A percentile compares a stretch with the other conserved stretches of the same genome.
Conservation (phyloP, 2,329 filamentous ascomycete genomes). For the Pleoardoris graminearum region DNA sequence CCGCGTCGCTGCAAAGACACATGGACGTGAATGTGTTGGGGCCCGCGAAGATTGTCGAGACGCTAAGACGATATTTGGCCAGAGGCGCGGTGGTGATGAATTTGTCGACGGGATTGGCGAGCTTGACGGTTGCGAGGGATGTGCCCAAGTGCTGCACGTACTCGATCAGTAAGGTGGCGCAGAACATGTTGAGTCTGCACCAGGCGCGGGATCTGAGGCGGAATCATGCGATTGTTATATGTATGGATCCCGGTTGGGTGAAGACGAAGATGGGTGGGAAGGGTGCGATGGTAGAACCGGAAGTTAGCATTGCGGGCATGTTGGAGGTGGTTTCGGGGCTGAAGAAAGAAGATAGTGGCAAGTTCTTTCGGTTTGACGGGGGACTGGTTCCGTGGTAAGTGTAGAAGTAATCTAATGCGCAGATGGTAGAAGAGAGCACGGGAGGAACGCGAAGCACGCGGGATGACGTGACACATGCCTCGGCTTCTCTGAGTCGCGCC, state of each 20-base stretch:
- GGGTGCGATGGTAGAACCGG: slow-evolving; percentile 44
- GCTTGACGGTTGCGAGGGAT: slow-evolving; percentile 34
- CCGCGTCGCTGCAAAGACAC: slow-evolving; percentile 44
- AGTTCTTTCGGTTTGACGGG: slow-evolving; percentile 44
- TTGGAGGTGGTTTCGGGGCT: slow-evolving; percentile 40
- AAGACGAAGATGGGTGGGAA: slow-evolving; percentile 51
- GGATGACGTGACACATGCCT: slow-evolving; percentile 28
- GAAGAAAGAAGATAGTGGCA: slow-evolving; percentile 42
- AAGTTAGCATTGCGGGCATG: slow-evolving; percentile 47
- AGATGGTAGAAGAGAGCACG: neutral
- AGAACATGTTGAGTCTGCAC: slow-evolving; percentile 51
- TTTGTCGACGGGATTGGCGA: slow-evolving; percentile 40
- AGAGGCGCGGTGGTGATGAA: slow-evolving; percentile 41
- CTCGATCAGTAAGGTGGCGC: slow-evolving; percentile 49
- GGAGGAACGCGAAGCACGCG: slow-evolving; percentile 11
- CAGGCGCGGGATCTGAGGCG: slow-evolving; percentile 46
- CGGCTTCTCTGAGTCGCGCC: slow-evolving; percentile 4
- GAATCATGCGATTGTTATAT: slow-evolving; percentile 42
- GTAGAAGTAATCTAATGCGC: neutral
- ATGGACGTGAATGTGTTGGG: slow-evolving; percentile 54
- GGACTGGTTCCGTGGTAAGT: slow-evolving; percentile 43
- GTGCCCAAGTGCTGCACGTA: slow-evolving; percentile 47
- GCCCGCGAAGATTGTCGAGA: slow-evolving; percentile 51
- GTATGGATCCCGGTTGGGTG: slow-evolving; percentile 53
- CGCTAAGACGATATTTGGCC: slow-evolving; percentile 38